These are phyloP conservation scores for Physaria fendleri DNA, from an alignment of 345 rosid genomes.

Conservation along the genomic window DNA sequence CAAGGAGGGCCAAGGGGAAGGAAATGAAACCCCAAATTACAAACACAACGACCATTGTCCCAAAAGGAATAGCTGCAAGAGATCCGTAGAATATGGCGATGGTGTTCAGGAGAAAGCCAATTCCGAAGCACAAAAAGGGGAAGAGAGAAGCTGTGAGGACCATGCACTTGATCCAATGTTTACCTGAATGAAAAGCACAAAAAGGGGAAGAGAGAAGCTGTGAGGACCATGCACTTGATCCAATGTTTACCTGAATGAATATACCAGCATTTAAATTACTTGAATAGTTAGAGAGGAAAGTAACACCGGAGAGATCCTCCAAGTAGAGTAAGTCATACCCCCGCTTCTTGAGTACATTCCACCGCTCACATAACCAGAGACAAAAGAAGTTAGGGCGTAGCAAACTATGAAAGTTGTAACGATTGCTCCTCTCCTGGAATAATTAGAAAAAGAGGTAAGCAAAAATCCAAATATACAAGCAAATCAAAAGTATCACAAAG, in stretches of 20 bases:
- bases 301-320: background rate
- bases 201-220: constrained; percentile 91
- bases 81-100: constrained; percentile 91
- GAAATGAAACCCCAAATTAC: constrained; percentile 94
- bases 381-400: constrained; percentile 92
- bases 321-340: constrained; percentile 44
- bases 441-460: background rate
- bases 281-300: background rate
- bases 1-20: constrained; percentile 89
- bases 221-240: constrained; percentile 93
- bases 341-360: constrained; percentile 99
- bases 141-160: constrained; percentile 89
- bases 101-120: constrained; percentile 81
- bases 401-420: constrained; percentile 95
- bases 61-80: constrained; percentile 92
- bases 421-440: constrained; percentile 96
- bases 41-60: constrained; percentile 89
- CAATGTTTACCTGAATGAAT: constrained; percentile 81
- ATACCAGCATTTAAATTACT: background rate
- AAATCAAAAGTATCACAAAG: constrained; percentile 1
- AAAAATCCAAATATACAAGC: background rate
- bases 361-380: constrained; percentile 98
- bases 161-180: constrained; percentile 94
- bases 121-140: constrained; percentile 89
- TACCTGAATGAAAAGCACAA: constrained; percentile 84